Percentiles rank a stretch among this genome's conserved stretches.
These are phyloP conservation scores for Cadophora malorum DNA, from an alignment of 2,329 filamentous ascomycete genomes.

Conservation along the genomic window DNA sequence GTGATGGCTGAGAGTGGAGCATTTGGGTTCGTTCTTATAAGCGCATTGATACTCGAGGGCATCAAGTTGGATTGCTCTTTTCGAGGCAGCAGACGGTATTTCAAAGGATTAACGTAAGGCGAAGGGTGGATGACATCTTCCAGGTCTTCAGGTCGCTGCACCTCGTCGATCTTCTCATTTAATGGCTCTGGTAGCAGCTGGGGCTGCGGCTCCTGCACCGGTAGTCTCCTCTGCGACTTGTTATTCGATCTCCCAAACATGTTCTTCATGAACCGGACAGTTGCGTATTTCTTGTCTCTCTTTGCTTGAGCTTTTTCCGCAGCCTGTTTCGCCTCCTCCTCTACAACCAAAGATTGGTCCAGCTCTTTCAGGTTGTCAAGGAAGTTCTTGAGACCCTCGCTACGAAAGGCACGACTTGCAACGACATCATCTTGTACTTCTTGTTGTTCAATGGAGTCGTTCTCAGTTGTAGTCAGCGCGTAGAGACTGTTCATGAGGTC, in stretches of 20 bases:
- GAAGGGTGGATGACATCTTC: neutral
- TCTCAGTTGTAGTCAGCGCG: neutral
- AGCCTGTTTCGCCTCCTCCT: constrained; percentile 1
- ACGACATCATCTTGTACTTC: neutral
- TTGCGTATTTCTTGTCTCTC: neutral
- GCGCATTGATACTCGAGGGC: neutral
- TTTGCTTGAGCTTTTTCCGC: neutral
- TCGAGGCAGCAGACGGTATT: constrained; percentile 25
- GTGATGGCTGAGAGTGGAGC: constrained; percentile 13
- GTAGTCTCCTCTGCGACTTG: neutral
- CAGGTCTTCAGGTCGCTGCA: neutral
- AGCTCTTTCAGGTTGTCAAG: neutral
- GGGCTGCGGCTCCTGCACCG: neutral
- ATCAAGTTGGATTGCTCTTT: constrained; percentile 20
- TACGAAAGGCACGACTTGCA: constrained; percentile 1
- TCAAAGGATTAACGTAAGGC: constrained; percentile 23
- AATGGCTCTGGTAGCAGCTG: neutral
- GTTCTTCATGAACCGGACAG: constrained; percentile 6
- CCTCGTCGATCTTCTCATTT: neutral
- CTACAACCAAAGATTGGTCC: neutral
- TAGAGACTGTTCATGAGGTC: neutral
- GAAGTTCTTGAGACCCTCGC: constrained; percentile 1
- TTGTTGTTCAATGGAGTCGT: neutral
- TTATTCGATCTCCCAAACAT: neutral
- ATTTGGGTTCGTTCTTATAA: constrained; percentile 12